A percentile compares a stretch with the other conserved stretches of the same genome.
These are phyloP conservation scores for Globisporangium rhizosaccharum DNA, from an alignment of 352 stramenopile species.

Conservation along the genomic window DNA sequence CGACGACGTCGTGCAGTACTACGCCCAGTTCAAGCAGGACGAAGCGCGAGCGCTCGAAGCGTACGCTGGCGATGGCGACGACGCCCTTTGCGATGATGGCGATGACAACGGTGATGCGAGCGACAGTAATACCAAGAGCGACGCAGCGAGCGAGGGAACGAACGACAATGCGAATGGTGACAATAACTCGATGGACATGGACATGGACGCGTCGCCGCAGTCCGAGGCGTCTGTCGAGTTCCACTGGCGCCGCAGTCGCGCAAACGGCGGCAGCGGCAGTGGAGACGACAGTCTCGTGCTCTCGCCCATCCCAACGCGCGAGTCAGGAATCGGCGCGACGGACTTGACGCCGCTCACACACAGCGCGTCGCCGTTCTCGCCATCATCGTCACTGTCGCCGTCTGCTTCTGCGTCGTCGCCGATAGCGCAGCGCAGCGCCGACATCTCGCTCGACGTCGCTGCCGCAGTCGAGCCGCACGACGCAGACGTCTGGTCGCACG, in stretches of 20 bases:
- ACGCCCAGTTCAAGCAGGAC: conserved; percentile 37
- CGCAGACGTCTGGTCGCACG: conserved; percentile 35
- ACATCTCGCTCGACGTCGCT: not conserved
- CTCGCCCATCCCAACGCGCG: conserved; percentile 23
- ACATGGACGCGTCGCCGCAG: conserved; percentile 7
- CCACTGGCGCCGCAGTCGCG: not conserved
- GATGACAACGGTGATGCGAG: not conserved
- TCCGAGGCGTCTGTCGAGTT: not conserved
- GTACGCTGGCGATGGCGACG: not conserved
- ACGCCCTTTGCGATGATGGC: not conserved
- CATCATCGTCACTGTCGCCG: not conserved
- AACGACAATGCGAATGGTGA: not conserved
- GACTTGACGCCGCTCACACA: conserved; percentile 2
- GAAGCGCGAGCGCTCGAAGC: conserved; percentile 9
- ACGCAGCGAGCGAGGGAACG: not conserved
- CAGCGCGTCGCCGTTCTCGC: conserved; percentile 3
- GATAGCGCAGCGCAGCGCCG: not conserved
- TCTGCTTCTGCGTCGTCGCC: not conserved
- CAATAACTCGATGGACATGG: conserved; percentile 9
- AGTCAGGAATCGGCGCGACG: not conserved
- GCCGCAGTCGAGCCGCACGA: conserved; percentile 18
- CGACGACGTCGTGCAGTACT: conserved; percentile 54
- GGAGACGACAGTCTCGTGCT: conserved; percentile 25
- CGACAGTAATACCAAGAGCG: not conserved
- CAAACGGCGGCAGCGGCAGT: conserved; percentile 15